Conservation (phyloP, 2,329 filamentous ascomycete genomes). For the Trichoderma endophyticum region DNA sequence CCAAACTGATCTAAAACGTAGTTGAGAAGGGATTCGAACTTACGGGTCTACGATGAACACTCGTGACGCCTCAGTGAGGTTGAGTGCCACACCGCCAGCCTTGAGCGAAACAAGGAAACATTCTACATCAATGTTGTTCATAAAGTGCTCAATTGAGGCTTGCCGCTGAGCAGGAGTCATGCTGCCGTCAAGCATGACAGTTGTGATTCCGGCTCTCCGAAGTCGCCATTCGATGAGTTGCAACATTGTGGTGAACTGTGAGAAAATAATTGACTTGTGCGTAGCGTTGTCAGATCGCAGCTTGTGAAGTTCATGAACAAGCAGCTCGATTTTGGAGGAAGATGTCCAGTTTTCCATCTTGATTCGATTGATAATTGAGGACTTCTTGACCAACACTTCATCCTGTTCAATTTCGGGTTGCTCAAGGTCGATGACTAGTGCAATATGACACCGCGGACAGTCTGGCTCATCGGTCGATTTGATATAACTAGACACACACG, state of each 20-base stretch:
- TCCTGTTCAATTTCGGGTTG: constrained; percentile 95
- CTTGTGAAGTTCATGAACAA: constrained; percentile 91
- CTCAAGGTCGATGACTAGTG: constrained; percentile 85
- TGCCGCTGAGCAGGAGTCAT: constrained; percentile 95
- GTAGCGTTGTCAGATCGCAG: constrained; percentile 89
- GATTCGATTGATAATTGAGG: constrained; percentile 96
- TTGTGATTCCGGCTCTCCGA: constrained; percentile 93
- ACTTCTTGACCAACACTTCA: constrained; percentile 82
- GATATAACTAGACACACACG: constrained; percentile 54
- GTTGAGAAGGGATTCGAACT: constrained; percentile 33
- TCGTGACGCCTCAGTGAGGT: constrained; percentile 88
- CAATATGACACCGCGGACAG: constrained; percentile 90
- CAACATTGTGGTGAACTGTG: constrained; percentile 95
- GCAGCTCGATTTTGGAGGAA: constrained; percentile 94
- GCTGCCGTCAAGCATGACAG: constrained; percentile 95
- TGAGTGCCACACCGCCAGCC: constrained; percentile 91
- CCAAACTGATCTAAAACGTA: background rate
- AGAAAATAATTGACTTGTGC: constrained; percentile 96
- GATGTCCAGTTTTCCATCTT: constrained; percentile 99
- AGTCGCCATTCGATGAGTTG: constrained; percentile 97
- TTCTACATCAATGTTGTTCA: constrained; percentile 90
- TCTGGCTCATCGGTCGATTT: constrained; percentile 72
- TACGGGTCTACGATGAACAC: constrained; percentile 97
- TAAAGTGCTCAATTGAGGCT: constrained; percentile 92
- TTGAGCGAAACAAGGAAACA: constrained; percentile 96